Evolutionary conservation across 345 rosid species (phyloP).

Genomic region (Pugionium dolabratum): DNA sequence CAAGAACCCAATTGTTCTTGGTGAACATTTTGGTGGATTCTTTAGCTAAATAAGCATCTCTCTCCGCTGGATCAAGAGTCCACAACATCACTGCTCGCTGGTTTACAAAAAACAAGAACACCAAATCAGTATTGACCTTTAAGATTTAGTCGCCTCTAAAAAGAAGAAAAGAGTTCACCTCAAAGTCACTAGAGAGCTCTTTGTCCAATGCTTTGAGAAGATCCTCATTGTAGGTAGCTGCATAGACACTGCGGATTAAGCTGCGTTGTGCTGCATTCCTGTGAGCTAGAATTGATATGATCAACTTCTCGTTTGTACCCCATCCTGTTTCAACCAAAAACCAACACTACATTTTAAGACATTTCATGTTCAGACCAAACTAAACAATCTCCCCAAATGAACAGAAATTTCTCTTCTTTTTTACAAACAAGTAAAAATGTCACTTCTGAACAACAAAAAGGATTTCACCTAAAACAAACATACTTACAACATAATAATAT

Average conservation of each 20-base stretch:
- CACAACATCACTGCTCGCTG: conserved; percentile 63
- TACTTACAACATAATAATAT: not conserved
- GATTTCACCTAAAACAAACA: not conserved
- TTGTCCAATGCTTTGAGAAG: conserved; percentile 66
- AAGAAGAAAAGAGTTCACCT: conserved; percentile 44
- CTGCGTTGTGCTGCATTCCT: conserved; percentile 65
- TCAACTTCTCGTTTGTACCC: conserved; percentile 76
- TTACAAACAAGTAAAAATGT: not conserved
- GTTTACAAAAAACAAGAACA: not conserved
- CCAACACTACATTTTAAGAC: not conserved
- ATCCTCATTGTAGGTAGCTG: conserved; percentile 62
- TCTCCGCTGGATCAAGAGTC: conserved; percentile 68
- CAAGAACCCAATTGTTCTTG: conserved; percentile 68
- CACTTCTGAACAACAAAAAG: not conserved
- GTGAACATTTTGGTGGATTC: conserved; percentile 73
- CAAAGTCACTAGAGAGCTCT: conserved; percentile 69
- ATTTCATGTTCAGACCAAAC: not conserved
- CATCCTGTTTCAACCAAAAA: conserved; percentile 55
- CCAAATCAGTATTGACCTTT: not conserved
- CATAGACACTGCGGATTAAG: conserved; percentile 56
- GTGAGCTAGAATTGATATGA: conserved; percentile 71
- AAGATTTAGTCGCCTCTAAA: not conserved
- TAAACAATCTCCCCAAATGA: not conserved
- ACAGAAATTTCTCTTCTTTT: conserved; percentile 2
- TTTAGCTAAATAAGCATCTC: conserved; percentile 66